phyloP scores from a whole-genome alignment of 2,329 filamentous ascomycete genomes.

The Diatrype stigma region DNA sequence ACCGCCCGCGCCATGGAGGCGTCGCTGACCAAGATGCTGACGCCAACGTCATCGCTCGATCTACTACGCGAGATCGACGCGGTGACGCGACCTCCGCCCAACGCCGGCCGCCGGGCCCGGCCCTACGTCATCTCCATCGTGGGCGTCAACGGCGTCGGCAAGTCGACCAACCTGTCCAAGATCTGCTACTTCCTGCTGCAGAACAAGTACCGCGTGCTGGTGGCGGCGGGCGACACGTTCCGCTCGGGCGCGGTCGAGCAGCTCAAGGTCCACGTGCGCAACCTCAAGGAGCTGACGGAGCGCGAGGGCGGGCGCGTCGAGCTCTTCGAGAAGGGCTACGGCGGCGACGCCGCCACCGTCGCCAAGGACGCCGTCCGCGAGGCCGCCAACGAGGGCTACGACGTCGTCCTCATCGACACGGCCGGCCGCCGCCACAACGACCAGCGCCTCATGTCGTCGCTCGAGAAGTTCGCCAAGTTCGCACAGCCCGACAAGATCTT shows the following conservation, averaged over 20 bases:
- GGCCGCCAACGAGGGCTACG: conserved; percentile 70
- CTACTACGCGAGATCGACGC: conserved; percentile 88
- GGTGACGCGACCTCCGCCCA: conserved; percentile 62
- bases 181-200: conserved; percentile 97
- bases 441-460: conserved; percentile 87
- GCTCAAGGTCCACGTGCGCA: conserved; percentile 89
- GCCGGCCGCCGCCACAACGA: conserved; percentile 95
- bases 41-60: conserved; percentile 90
- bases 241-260: conserved; percentile 96
- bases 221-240: conserved; percentile 95
- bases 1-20: conserved; percentile 86
- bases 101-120: conserved; percentile 60
- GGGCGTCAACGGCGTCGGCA: conserved; percentile 96
- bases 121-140: conserved; percentile 98
- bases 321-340: conserved; percentile 95
- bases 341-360: conserved; percentile 93
- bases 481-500: conserved; percentile 97
- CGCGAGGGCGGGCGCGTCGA: conserved; percentile 84
- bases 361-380: conserved; percentile 89
- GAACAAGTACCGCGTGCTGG: conserved; percentile 92
- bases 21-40: conserved; percentile 90
- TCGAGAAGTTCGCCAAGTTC: conserved; percentile 97
- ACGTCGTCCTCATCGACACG: conserved; percentile 96
- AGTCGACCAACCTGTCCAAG: conserved; percentile 96
- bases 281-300: conserved; percentile 81